Percentiles rank a stretch among this genome's conserved stretches.
phyloP scores from a whole-genome alignment of 2,329 filamentous ascomycete species.

The Trichophyton benhamiae region DNA sequence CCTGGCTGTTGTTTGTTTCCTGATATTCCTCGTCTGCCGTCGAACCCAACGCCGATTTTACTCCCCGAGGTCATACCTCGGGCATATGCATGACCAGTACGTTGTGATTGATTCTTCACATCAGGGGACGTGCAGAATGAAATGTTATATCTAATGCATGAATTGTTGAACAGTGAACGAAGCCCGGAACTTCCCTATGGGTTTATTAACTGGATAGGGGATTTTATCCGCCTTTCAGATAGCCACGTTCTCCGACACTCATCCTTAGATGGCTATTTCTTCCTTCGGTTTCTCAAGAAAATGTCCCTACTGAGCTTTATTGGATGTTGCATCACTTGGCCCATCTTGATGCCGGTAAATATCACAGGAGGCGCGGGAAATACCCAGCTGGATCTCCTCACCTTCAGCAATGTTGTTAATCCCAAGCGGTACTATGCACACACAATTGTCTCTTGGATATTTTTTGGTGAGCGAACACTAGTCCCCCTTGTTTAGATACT shows the following conservation, averaged over 20 bases:
- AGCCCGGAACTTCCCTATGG: slow-evolving; percentile 37
- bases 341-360: slow-evolving; percentile 77
- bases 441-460: slow-evolving; percentile 62
- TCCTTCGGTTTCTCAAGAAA: slow-evolving; percentile 75
- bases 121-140: neutral
- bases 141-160: neutral
- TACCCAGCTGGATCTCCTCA: slow-evolving; percentile 60
- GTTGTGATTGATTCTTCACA: slow-evolving; percentile 5
- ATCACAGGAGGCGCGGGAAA: slow-evolving; percentile 61
- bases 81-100: slow-evolving; percentile 32
- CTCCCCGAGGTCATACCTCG: slow-evolving; percentile 32
- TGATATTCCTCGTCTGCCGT: slow-evolving; percentile 36
- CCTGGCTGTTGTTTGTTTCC: slow-evolving; percentile 33
- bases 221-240: slow-evolving; percentile 49
- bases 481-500: neutral
- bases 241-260: slow-evolving; percentile 77
- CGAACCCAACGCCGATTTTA: slow-evolving; percentile 36
- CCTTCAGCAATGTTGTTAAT: slow-evolving; percentile 61
- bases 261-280: slow-evolving; percentile 83
- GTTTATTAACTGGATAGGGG: slow-evolving; percentile 43
- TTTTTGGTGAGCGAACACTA: slow-evolving; percentile 44
- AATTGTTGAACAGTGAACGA: slow-evolving; percentile 26
- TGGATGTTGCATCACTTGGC: slow-evolving; percentile 75
- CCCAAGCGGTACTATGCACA: slow-evolving; percentile 66
- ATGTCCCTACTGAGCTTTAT: slow-evolving; percentile 65